Evolutionary conservation across 257 asterid species (phyloP), one percentile per base, ranked within the genome.

Genomic region (Capsicum pubescens): DNA sequence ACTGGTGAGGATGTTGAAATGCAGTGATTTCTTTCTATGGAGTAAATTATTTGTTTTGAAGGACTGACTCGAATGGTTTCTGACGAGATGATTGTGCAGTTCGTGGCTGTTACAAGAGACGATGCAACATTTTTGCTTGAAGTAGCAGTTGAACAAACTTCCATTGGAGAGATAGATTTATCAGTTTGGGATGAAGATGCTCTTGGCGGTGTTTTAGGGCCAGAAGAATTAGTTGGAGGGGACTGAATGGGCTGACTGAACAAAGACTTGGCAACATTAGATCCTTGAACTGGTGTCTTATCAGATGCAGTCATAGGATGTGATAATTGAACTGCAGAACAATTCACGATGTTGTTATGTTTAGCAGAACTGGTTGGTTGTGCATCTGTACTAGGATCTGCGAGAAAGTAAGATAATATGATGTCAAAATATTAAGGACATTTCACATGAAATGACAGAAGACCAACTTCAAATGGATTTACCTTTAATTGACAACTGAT

Each of bases 31-130:
- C 92, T 92, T 89, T 93, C 95, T 64, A 96, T 92, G 10, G 98
- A 90, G 86, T 93, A 92, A 81, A 92, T 72, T 84, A 93, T 90
- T 81, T 93, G 93, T 89, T 97, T 97, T 87, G 82, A 88, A 16
- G 98, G 99, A 87, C 94, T 95, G 15, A 93, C 95, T 48, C 85
- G 90, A 81, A 96, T 92, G 0, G 94, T 94, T 92, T 94, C 97
- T 7, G 98, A 91, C 26, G 99, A 93, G 83, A 92, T 87, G 80
- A 93, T 90, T 6, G 97, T 97, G 90, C 97, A 87, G 88, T 95
- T 93, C 13, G 95, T 87, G 50, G 98, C 91, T 85, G 91, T 87
- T 54, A 92, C 77, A 64, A 85, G 88, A 54, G 90, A 96, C 21
- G 95, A 90, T 79, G 92, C 86, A 11, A 48, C 46, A 76, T 86